Percentiles rank a stretch among this genome's conserved stretches.
Conservation (phyloP, 345 rosid species). For the Abelmoschus esculentus region DNA sequence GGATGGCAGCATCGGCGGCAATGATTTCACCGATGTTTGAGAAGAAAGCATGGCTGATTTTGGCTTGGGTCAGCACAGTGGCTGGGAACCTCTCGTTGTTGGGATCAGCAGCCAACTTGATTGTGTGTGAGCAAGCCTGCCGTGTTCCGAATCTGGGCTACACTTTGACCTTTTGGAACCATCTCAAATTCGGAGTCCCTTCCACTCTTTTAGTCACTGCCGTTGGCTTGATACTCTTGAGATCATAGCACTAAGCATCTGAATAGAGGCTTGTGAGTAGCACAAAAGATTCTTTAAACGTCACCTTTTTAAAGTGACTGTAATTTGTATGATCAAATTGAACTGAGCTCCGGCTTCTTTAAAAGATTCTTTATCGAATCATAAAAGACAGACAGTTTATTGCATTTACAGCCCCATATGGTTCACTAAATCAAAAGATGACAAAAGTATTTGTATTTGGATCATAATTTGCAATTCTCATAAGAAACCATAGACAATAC, state of each 20-base stretch:
- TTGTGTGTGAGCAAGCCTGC: conserved; percentile 78
- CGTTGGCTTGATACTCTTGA: conserved; percentile 29
- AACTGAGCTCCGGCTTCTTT: neutral
- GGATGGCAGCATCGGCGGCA: conserved; percentile 65
- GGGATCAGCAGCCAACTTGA: conserved; percentile 85
- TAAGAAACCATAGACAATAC: too few relatives aligned
- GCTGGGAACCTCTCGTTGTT: conserved; percentile 76
- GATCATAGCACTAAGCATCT: neutral
- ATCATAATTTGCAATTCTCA: too few relatives aligned
- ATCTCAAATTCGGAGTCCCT: conserved; percentile 67
- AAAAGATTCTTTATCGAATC: neutral
- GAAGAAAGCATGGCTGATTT: conserved; percentile 78
- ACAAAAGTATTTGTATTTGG: too few relatives aligned
- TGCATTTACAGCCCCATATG: neutral
- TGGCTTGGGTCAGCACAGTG: conserved; percentile 83
- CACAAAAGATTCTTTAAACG: neutral
- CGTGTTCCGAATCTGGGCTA: conserved; percentile 39
- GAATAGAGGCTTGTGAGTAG: neutral
- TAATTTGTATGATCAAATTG: neutral
- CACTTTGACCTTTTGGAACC: conserved; percentile 59
- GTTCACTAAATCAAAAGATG: too few relatives aligned
- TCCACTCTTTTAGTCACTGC: conserved; percentile 60
- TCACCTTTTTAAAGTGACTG: neutral
- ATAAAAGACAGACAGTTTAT: neutral
- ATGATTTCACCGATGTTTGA: conserved; percentile 34